These are phyloP conservation scores for Royoungia palumana DNA, from an alignment of 768 basidiomycete species.

Conservation along the genomic window DNA sequence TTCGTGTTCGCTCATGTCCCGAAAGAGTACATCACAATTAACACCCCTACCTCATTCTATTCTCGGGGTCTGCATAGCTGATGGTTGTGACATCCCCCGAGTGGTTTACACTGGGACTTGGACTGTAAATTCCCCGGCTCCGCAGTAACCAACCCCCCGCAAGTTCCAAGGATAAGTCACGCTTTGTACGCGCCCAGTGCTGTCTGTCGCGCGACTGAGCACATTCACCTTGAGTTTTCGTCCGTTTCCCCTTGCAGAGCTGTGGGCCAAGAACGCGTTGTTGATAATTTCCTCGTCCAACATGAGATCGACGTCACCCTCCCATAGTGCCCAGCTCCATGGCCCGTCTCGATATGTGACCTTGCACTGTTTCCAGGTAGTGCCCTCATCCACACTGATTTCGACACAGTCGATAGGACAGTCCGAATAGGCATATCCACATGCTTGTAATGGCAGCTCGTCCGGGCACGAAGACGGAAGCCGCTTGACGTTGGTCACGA, in stretches of 20 bases:
- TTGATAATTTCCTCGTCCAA: constrained; percentile 23
- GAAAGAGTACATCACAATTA: background rate
- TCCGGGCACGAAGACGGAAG: constrained; percentile 13
- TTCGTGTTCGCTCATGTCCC: background rate
- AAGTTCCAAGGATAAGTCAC: constrained; percentile 59
- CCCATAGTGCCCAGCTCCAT: constrained; percentile 80
- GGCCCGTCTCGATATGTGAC: constrained; percentile 59
- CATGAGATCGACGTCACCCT: constrained; percentile 40
- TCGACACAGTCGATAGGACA: constrained; percentile 50
- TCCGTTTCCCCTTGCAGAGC: constrained; percentile 5
- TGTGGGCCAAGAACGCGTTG: background rate
- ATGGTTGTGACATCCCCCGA: too few relatives aligned
- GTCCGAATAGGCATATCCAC: constrained; percentile 55
- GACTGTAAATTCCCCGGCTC: constrained; percentile 22
- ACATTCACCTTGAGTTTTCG: constrained; percentile 21
- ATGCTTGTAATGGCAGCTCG: constrained; percentile 31
- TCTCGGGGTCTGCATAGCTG: too few relatives aligned
- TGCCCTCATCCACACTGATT: constrained; percentile 49
- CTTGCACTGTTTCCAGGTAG: constrained; percentile 46
- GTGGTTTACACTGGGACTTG: too few relatives aligned
- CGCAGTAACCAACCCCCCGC: constrained; percentile 53
- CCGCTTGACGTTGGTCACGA: constrained; percentile 37
- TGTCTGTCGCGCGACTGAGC: constrained; percentile 52
- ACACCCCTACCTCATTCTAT: background rate
- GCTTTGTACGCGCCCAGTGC: constrained; percentile 46